Conservation (phyloP, 768 basidiomycete genomes). For the Suillus luteus region DNA sequence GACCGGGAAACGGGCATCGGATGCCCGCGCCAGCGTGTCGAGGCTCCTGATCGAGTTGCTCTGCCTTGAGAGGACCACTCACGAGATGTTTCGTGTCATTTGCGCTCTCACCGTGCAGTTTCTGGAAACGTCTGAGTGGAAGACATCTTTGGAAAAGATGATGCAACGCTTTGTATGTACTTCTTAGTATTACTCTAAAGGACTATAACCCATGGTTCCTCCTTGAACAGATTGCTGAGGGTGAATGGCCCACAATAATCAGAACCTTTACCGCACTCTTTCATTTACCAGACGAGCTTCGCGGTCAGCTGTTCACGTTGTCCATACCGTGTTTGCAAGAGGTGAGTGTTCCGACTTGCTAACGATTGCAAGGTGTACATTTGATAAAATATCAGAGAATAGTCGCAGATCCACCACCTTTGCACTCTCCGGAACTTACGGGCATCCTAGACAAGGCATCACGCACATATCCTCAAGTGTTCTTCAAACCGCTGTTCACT, state of each 20-base stretch:
- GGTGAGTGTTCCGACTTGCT: constrained; percentile 35
- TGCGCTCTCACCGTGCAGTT: constrained; percentile 43
- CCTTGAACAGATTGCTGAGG: constrained; percentile 36
- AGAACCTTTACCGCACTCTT: constrained; percentile 45
- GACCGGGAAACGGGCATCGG: constrained; percentile 29
- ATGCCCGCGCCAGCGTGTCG: constrained; percentile 42
- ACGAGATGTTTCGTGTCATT: constrained; percentile 34
- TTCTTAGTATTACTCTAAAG: constrained; percentile 3
- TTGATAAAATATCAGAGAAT: constrained; percentile 46
- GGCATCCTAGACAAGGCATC: constrained; percentile 55
- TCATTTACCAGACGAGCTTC: constrained; percentile 50
- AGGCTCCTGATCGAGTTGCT: constrained; percentile 46
- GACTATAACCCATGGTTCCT: neutral
- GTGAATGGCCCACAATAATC: constrained; percentile 46
- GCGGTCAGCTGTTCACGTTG: constrained; percentile 40
- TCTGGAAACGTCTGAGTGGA: constrained; percentile 42
- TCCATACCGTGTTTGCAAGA: constrained; percentile 52
- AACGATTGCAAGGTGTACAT: neutral
- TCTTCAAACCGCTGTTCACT: constrained; percentile 72
- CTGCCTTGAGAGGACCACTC: constrained; percentile 28
- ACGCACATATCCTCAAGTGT: constrained; percentile 55
- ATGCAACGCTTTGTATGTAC: constrained; percentile 44
- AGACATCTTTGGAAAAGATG: constrained; percentile 40
- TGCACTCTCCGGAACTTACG: constrained; percentile 48
- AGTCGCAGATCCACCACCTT: constrained; percentile 51